Evolutionary conservation across 2,329 filamentous ascomycete genomes (phyloP).

Genomic region (Peltaster fructicola): DNA sequence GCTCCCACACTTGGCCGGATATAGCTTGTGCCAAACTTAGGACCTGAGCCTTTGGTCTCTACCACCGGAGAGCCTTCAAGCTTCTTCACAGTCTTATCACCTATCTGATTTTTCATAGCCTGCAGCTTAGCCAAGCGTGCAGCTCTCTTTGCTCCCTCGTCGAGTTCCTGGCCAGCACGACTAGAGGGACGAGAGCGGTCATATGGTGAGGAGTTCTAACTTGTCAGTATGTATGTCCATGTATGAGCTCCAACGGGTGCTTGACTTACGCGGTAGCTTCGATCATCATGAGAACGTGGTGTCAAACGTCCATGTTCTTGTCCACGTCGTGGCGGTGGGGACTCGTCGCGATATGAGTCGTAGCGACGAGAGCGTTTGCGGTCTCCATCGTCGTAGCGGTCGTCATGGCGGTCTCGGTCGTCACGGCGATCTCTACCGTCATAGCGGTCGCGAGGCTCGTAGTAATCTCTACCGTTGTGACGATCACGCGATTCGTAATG

Average conservation of each 20-base stretch:
- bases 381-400: constrained; percentile 9
- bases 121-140: too few species aligned
- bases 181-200: constrained; percentile 7
- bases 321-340: constrained; percentile 8
- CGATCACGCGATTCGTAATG: not conserved
- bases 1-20: too few species aligned
- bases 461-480: not conserved
- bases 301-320: constrained; percentile 3
- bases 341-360: constrained; percentile 7
- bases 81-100: too few species aligned
- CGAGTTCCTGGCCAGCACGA: constrained; percentile 9
- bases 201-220: constrained; percentile 8
- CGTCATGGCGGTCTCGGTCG: constrained; percentile 7
- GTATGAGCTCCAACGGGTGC: too few species aligned
- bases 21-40: too few species aligned
- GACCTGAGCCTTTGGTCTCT: too few species aligned
- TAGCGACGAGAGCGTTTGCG: constrained; percentile 7
- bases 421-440: constrained; percentile 6
- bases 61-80: too few species aligned
- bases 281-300: too few species aligned
- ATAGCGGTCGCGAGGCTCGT: constrained; percentile 2
- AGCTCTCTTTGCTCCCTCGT: too few species aligned
- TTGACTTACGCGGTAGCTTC: too few species aligned
- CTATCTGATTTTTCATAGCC: too few species aligned
- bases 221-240: constrained; percentile 7